phyloP scores from a whole-genome alignment of 1,284 basidiomycete genomes.

The Puccinia sorghi region DNA sequence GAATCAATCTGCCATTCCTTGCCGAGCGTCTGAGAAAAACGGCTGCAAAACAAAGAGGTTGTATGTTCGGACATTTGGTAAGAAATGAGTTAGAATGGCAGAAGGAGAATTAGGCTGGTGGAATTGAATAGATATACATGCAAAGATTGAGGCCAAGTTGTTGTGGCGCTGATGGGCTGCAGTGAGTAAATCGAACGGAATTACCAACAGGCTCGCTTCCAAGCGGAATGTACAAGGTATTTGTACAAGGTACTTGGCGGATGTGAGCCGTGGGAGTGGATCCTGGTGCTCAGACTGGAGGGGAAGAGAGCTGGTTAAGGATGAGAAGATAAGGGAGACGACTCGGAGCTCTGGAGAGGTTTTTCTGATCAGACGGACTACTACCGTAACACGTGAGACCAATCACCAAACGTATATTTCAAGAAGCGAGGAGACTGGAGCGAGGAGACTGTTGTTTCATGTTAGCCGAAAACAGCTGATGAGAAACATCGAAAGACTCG shows the following conservation, averaged over 20 bases:
- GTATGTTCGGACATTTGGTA: neutral
- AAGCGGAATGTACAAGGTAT: neutral
- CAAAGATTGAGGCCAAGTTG: conserved; percentile 2
- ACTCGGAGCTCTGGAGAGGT: neutral
- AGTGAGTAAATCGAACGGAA: conserved; percentile 12
- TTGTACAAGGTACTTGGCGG: neutral
- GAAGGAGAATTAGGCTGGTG: neutral
- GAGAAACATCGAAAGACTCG: neutral
- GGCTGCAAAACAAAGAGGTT: neutral
- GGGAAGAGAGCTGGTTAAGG: neutral
- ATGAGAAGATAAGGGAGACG: neutral
- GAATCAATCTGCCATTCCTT: conserved; percentile 1
- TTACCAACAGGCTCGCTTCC: neutral
- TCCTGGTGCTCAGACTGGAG: neutral
- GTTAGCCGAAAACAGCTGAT: neutral
- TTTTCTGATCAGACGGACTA: neutral
- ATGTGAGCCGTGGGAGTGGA: conserved; percentile 2
- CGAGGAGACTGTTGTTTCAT: neutral
- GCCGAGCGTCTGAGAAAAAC: too few relatives aligned
- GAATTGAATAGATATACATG: neutral
- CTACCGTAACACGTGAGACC: neutral
- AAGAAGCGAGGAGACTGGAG: neutral
- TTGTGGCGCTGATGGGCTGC: neutral
- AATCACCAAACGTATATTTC: neutral
- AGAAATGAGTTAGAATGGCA: neutral